Percentiles rank a stretch among this genome's conserved stretches.
Evolutionary conservation across 2,329 filamentous ascomycete genomes (phyloP).

Genomic region (Mariannaea sp.): DNA sequence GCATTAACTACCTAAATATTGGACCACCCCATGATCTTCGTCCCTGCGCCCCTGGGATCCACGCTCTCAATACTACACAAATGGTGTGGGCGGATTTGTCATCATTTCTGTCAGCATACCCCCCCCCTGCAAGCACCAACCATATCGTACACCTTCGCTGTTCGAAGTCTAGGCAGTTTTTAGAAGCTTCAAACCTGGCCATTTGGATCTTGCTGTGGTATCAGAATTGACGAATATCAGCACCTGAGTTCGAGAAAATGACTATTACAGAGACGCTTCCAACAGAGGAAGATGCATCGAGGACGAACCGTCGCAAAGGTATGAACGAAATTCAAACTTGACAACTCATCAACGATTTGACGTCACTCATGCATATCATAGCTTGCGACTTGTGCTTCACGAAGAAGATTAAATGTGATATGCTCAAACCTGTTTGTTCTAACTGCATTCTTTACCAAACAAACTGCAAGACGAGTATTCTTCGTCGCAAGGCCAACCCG

Average conservation of each 20-base stretch:
- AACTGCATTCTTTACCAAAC: constrained; percentile 51
- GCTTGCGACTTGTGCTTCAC: constrained; percentile 51
- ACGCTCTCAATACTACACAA: too few species aligned
- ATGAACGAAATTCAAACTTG: background rate
- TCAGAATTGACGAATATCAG: background rate
- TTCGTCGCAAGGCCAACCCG: constrained; percentile 34
- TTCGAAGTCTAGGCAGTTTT: too few species aligned
- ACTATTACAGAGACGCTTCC: constrained; percentile 9
- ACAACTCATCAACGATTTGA: background rate
- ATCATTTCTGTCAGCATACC: background rate
- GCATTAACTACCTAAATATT: too few species aligned
- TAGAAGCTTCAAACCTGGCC: too few species aligned
- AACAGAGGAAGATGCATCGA: constrained; percentile 22
- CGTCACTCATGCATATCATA: constrained; percentile 16
- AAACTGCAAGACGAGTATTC: constrained; percentile 41
- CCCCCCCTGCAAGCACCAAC: background rate
- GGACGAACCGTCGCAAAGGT: constrained; percentile 34
- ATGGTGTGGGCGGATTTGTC: background rate
- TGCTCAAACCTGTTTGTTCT: constrained; percentile 49
- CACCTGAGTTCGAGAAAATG: too few species aligned
- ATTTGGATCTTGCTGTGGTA: too few species aligned
- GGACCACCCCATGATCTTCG: too few species aligned
- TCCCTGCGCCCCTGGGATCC: too few species aligned
- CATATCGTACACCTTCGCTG: background rate
- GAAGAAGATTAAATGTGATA: constrained; percentile 55